phyloP scores from a whole-genome alignment of 768 basidiomycete genomes.

The Psilocybe subaeruginosa region DNA sequence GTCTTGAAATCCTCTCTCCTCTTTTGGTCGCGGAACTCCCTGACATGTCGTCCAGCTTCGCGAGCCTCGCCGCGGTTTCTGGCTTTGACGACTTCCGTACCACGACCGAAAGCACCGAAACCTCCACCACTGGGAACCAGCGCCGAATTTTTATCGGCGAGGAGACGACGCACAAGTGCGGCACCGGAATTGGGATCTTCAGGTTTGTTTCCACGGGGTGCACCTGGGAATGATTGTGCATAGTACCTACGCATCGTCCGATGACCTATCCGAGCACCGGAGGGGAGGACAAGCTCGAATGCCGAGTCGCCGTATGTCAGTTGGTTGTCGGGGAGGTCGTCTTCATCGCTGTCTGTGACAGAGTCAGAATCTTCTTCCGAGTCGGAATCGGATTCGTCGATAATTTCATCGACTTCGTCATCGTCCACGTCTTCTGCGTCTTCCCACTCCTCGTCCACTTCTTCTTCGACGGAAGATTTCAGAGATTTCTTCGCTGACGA shows the following conservation, averaged over 20 bases:
- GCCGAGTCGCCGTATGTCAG: constrained; percentile 79
- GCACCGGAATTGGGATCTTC: constrained; percentile 75
- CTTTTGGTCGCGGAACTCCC: constrained; percentile 82
- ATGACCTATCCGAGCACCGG: constrained; percentile 91
- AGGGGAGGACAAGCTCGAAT: constrained; percentile 91
- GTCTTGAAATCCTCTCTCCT: constrained; percentile 85
- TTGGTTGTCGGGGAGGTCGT: constrained; percentile 49
- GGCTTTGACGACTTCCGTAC: constrained; percentile 84
- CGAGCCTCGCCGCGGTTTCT: constrained; percentile 94
- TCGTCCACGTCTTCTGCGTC: constrained; percentile 47
- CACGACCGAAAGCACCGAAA: constrained; percentile 83
- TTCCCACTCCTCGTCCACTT: constrained; percentile 48
- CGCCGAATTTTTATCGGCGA: constrained; percentile 83
- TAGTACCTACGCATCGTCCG: constrained; percentile 87
- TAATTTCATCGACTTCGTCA: constrained; percentile 45
- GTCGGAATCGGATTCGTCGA: constrained; percentile 29
- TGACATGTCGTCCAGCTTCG: constrained; percentile 86
- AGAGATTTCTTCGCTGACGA: constrained; percentile 21
- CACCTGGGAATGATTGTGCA: constrained; percentile 70
- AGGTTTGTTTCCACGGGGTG: constrained; percentile 39
- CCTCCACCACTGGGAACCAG: constrained; percentile 86
- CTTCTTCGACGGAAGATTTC: constrained; percentile 44
- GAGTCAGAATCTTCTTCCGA: constrained; percentile 13
- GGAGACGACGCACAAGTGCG: constrained; percentile 73
- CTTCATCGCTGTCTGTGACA: constrained; percentile 36